Evolutionary conservation across 139 green algal species (phyloP), one percentile per base, ranked within the genome.

Genomic region (Yamagishiella unicocca): DNA sequence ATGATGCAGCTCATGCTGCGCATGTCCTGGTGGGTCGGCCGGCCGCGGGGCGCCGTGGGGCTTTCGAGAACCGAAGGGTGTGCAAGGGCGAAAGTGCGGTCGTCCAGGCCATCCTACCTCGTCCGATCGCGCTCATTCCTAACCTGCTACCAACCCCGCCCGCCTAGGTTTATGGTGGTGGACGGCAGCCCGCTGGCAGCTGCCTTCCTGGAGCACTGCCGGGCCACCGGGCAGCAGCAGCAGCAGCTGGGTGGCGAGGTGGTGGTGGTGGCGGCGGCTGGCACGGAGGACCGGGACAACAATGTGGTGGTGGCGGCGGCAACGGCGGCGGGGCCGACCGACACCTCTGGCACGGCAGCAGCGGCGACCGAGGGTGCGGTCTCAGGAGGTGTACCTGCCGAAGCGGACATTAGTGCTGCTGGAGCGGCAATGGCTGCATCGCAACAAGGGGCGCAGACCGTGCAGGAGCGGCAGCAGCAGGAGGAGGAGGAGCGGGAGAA

Each of bases 1-100:
- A 66, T 94, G 75, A 77, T 94, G 72, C 53, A 71, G 5, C 45
- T 94, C 40, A 88, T 82, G 55, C 43, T 84, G 37, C 62, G 82
- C 8, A 55, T 89, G 83, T 72, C 76, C 4, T 94, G 91, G 91
- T 92, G 88, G 21, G 78, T 75, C n/a, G 4, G 31, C 6, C 17
- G n/a, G 19, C 58, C 24, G 14, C 58, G 58, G 58, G 27, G 19
- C 6, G 19, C 6, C 17, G n/a, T 33, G 58, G 22, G 58, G 58
- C 50, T 58, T 58, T 58, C 17, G 50, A 58, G n/a, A n/a, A n/a
- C n/a, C n/a, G n/a, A 58, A 58, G 50, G 50, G 50, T 58, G 50
- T 68, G 58, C 58, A 68, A 27, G 14, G 58, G 17, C 19, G 22
- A 68, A 35, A 22, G 58, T 68, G 50, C 50, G 50, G 12, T 12